A percentile compares a stretch with the other conserved stretches of the same genome.
Evolutionary conservation across 1,284 basidiomycete genomes (phyloP).

Genomic region (Malassezia japonica): DNA sequence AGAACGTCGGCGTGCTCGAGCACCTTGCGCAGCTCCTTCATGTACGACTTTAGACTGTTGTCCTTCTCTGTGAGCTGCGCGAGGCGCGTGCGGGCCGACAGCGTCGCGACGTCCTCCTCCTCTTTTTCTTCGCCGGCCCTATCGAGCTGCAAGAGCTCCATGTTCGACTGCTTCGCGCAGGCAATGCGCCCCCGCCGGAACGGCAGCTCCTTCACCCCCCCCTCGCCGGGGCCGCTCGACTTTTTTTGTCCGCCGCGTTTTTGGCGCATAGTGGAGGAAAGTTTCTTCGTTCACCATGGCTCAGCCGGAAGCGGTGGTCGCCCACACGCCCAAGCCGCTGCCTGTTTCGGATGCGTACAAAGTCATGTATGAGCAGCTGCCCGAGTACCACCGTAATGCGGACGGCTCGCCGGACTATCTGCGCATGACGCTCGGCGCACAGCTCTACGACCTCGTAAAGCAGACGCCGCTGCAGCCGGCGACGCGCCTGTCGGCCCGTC

Average conservation of each 20-base stretch:
- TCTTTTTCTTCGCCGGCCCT: neutral
- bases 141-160: constrained; percentile 14
- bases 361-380: constrained; percentile 58
- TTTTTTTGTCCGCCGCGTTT: neutral
- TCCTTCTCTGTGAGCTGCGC: constrained; percentile 23
- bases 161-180: constrained; percentile 12
- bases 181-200: constrained; percentile 10
- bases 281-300: neutral
- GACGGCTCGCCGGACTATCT: constrained; percentile 82
- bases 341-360: neutral
- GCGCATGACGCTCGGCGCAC: constrained; percentile 78
- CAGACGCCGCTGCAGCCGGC: constrained; percentile 85
- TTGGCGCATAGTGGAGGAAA: constrained; percentile 3
- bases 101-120: neutral
- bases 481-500: constrained; percentile 69
- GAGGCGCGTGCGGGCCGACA: constrained; percentile 5
- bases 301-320: neutral
- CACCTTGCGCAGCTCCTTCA: constrained; percentile 66
- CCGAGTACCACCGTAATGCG: constrained; percentile 60
- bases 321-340: neutral
- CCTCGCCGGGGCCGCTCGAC: neutral
- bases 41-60: constrained; percentile 48
- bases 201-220: neutral
- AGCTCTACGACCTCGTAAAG: constrained; percentile 85
- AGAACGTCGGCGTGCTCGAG: constrained; percentile 87